Base-by-base conservation (phyloP, 345 rosid species). In the Mallotus nudiflorus region DNA sequence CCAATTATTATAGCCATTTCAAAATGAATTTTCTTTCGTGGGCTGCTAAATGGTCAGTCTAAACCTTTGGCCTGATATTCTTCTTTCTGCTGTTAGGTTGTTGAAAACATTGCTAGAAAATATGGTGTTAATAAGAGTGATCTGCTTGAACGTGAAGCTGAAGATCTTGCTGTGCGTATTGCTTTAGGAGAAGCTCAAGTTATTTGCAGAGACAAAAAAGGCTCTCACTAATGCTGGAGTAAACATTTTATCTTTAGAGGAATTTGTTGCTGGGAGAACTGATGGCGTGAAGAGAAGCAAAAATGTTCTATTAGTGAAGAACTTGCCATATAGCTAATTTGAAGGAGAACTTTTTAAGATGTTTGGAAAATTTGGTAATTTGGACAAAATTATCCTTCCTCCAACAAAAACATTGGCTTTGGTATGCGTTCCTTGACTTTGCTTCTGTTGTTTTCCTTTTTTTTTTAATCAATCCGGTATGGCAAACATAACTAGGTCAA, bases 151-250 rank as follows among this genome's bases (percentile, higher is more conserved):
- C 87, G 85, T 52, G 96, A 90, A 75, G 82, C 92, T 52, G 91
- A 87, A 84, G 99, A 92, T 83, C 97, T 90, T 81, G 97, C 96
- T 31, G 97, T 92, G 40, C 99, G 97, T 58, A 80, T 90, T 76
- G 99, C 99, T 77, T 81, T 95, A 83, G 99, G 89, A 62, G 97
- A 95, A 85, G 87, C 97, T 57, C 97, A 92, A 86, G 97, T 92
- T 73, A 84, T 95, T n/a, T 69, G 91, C 89, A 13, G 92, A 95
- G 78, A 95, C 99, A 15, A 95, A 94, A 84, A 89, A 82, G 35
- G 85, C 97, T 72, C 87, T 95, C 74, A 29, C 84, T 8, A 86
- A 82, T 79, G 91, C 96, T 73, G 99, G 99, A 65, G 85, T 92
- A 25, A 95, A 92, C 80, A 84, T 90, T 31, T 44, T 80, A 12